Conservation (phyloP, 129 eudicot genomes). For the Centella asiatica region DNA sequence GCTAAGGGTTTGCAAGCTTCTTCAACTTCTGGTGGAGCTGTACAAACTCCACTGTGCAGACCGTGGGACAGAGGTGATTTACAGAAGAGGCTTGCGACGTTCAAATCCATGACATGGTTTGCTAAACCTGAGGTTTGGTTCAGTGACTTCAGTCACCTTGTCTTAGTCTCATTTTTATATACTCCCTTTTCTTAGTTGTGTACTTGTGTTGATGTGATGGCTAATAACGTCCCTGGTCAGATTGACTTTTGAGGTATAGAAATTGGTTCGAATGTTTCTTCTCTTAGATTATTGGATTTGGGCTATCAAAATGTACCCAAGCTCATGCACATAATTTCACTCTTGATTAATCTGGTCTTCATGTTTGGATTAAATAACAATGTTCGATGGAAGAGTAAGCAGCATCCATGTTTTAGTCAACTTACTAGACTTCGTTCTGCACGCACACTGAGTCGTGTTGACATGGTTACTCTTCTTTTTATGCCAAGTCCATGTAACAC, state of each 20-base stretch:
- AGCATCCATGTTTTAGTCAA: no score
- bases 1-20: conserved; percentile 17
- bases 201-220: no score
- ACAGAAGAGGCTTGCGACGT: conserved; percentile 69
- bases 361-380: not conserved
- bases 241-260: not conserved
- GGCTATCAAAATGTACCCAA: not conserved
- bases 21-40: conserved; percentile 16
- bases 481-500: no score
- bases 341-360: not conserved
- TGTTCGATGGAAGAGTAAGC: no score
- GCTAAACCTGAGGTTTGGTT: conserved; percentile 84
- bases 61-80: conserved; percentile 94
- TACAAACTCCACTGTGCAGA: conserved; percentile 48
- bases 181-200: no score
- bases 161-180: not conserved
- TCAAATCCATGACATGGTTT: conserved; percentile 98
- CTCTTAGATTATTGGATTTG: not conserved
- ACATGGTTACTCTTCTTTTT: no score
- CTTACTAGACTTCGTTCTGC: no score
- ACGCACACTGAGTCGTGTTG: no score
- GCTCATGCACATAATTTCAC: not conserved
- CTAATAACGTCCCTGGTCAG: not conserved
- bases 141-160: not conserved
- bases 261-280: not conserved